Base-by-base conservation (phyloP, 345 rosid genomes). In the Dovyalis caffra region DNA sequence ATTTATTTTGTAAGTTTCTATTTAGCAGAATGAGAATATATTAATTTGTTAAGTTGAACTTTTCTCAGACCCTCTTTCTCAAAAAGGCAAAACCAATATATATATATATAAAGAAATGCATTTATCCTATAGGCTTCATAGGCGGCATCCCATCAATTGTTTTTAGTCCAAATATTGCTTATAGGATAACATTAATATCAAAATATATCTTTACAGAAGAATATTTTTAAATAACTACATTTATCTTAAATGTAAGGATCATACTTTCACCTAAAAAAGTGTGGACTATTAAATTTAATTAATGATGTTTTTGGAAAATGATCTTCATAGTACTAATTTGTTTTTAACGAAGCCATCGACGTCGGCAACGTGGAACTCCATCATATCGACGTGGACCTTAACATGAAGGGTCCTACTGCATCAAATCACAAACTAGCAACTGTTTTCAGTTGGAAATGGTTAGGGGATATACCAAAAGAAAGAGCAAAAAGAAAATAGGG, bases 321-420 rank as follows among this genome's bases (percentile, higher is more conserved):
- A 62, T 62, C 66, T 62, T 31, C 66, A 16, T 18, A 15, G 66
- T 62, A 16, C 1, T 62, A 5, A 62, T 28, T 26, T 62, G 35
- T 62, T 29, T 62, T 62, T 15, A 79, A 60, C 66, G 9, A 32
- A 8, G 77, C 63, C 33, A 66, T 64, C 5, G 64, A 77, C 64
- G 79, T 28, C 47, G 71, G 72, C 37, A 33, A 64, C 76, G 87
- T 79, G 80, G 77, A 80, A 77, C 28, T 77, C 75, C 84, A 79
- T 67, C 75, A 68, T 63, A 71, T 73, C 77, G 76, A 79, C 79
- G 71, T 66, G 88, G 82, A 80, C 14, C 71, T 71, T 74, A 78
- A 34, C 61, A 76, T 72, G 78, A 74, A 43, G 76, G 70, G 38
- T 11, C 83, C 79, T 70, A 69, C 49, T 38, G 26, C n/a, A 38